Evolutionary conservation across 2,329 filamentous ascomycete genomes (phyloP), one percentile per base, ranked within the genome.

Genomic region (Talaromyces islandicus): DNA sequence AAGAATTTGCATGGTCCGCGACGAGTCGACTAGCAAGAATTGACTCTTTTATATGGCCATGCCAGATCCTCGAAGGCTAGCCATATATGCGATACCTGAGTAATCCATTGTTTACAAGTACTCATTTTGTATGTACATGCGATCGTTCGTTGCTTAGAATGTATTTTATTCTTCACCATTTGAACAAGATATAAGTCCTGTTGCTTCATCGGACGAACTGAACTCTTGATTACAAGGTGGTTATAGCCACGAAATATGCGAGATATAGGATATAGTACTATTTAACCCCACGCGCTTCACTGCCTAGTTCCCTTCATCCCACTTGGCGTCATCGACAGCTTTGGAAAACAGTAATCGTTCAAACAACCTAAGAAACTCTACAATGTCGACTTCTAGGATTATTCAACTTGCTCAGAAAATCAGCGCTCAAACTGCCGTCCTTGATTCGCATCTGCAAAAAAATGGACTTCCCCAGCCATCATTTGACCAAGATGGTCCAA

Each of bases 351-450:
- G 14, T n/a, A 3, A 9, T n/a, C 17, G 5, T n/a, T 7, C 35
- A 38, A n/a, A 38, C 5, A n/a, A n/a, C 9, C 19, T 24, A 7
- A 46, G 21, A 19, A 12, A 10, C n/a, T 11, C 19, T 24, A 10
- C 14, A 54, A 58, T 61, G 55, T 61, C 59, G 7, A 61, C 50
- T 7, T 61, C 59, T n/a, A 61, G 59, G 54, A 61, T 61, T 19
- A 29, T 56, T 14, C 59, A 61, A 24, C 56, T 61, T 14, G 59
- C 59, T 7, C 59, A 61, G 25, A 27, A 54, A 17, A 61, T 61
- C 29, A 58, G 59, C 56, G 54, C 56, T 21, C 59, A 61, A 30
- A 51, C 59, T 6, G 52, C 59, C 24, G 25, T 57, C 6, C 57
- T 61, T 29, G 56, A 58, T 14, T 35, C 32, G 30, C 25, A 61